Evolutionary conservation across 352 stramenopile species (phyloP).

Genomic region (Pythium volutum): DNA sequence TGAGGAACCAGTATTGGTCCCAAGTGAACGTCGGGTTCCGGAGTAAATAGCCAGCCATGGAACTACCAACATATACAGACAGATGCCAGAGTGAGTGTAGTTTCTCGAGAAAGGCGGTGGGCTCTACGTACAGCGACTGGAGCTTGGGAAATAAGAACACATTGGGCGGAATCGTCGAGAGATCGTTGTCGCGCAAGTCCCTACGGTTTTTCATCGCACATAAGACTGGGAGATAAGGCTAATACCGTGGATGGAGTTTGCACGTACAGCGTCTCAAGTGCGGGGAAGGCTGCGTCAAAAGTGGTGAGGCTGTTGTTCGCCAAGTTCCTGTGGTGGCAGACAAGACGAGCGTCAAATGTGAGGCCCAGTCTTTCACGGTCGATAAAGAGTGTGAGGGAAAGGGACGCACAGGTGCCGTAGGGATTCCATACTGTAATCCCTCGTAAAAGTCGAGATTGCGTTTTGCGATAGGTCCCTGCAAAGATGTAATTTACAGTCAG

Average conservation of each 20-base stretch:
- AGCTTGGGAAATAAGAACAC: slow-evolving; percentile 16
- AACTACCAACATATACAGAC: neutral
- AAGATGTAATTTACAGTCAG: neutral
- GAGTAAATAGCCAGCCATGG: slow-evolving; percentile 5
- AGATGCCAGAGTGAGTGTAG: too few species aligned
- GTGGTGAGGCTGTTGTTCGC: neutral
- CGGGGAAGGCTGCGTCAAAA: slow-evolving; percentile 6
- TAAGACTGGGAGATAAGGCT: too few species aligned
- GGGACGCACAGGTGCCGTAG: slow-evolving; percentile 10
- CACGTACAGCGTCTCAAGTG: slow-evolving; percentile 8
- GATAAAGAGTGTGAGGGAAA: neutral
- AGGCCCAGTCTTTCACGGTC: too few species aligned
- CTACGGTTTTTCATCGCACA: neutral
- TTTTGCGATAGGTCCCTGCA: slow-evolving; percentile 12
- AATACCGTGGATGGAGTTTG: neutral
- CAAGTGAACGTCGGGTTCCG: neutral
- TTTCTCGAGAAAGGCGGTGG: too few species aligned
- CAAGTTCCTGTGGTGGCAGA: neutral
- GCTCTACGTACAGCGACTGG: slow-evolving; percentile 7
- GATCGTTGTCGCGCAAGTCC: slow-evolving; percentile 11
- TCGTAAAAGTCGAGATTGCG: neutral
- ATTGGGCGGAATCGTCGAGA: slow-evolving; percentile 6
- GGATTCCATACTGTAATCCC: neutral
- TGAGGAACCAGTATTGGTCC: slow-evolving; percentile 4
- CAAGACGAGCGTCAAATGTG: too few species aligned